Conservation (phyloP, 2,329 filamentous ascomycete genomes). For the Lachnellula subtilissima region DNA sequence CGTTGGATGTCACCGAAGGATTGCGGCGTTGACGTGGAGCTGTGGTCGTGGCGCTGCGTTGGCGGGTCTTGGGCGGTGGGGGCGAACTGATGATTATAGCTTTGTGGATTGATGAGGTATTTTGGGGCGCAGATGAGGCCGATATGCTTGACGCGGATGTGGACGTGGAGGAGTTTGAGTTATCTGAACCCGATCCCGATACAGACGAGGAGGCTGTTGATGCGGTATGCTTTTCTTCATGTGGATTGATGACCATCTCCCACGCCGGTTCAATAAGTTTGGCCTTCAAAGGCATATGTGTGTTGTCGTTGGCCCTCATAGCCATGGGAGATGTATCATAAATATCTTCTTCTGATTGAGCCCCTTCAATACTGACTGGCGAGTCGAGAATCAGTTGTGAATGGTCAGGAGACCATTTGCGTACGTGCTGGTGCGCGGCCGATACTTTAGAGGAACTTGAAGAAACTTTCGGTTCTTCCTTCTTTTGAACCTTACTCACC, state of each 20-base stretch:
- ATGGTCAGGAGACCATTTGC: slow-evolving; percentile 19
- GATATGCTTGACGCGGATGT: slow-evolving; percentile 5
- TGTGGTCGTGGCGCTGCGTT: slow-evolving; percentile 4
- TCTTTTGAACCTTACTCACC: neutral
- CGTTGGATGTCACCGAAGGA: slow-evolving; percentile 2
- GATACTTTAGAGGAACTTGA: neutral
- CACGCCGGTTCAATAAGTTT: slow-evolving; percentile 21
- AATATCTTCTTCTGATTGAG: slow-evolving; percentile 7
- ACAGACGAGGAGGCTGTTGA: slow-evolving; percentile 9
- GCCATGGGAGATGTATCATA: slow-evolving; percentile 9
- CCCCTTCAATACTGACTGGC: slow-evolving; percentile 12
- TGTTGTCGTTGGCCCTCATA: neutral
- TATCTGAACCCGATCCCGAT: slow-evolving; percentile 11
- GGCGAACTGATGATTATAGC: slow-evolving; percentile 1
- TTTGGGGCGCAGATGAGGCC: slow-evolving; percentile 16
- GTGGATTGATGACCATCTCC: slow-evolving; percentile 22
- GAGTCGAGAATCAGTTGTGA: slow-evolving; percentile 21
- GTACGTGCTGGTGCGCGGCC: neutral
- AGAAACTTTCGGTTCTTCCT: neutral
- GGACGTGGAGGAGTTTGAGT: slow-evolving; percentile 16
- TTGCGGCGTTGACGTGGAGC: neutral
- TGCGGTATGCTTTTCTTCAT: neutral
- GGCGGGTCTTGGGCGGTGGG: neutral
- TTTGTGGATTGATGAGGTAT: slow-evolving; percentile 5
- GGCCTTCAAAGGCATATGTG: slow-evolving; percentile 14